Conservation (phyloP, 495 filamentous ascomycete species). For the Opeltia flavorubescens region DNA sequence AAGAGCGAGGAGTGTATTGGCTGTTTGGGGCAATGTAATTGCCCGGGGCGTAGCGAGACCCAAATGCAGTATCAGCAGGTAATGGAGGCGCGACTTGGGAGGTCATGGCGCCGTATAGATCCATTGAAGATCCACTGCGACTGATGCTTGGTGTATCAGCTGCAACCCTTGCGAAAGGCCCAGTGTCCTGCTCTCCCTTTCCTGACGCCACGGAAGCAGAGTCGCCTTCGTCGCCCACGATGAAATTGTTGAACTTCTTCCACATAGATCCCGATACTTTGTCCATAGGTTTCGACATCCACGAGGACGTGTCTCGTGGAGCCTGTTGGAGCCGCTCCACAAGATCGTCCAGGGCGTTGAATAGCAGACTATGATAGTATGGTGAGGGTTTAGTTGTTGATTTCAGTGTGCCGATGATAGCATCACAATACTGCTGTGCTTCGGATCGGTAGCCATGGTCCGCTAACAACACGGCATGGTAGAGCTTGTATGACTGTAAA, state of each 20-base stretch:
- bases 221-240: constrained; percentile 77
- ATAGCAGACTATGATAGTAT: constrained; percentile 66
- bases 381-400: constrained; percentile 68
- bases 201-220: constrained; percentile 41
- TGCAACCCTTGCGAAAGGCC: constrained; percentile 69
- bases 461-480: constrained; percentile 70
- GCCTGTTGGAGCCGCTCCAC: constrained; percentile 69
- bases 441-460: constrained; percentile 70
- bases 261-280: constrained; percentile 80
- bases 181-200: constrained; percentile 43
- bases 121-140: constrained; percentile 58
- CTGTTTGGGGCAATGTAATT: constrained; percentile 4
- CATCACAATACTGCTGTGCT: constrained; percentile 83
- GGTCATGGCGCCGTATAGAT: constrained; percentile 55
- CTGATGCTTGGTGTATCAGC: constrained; percentile 72
- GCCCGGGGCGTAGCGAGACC: constrained; percentile 51
- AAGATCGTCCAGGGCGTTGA: constrained; percentile 67
- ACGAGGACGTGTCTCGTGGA: constrained; percentile 56
- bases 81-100: constrained; percentile 21
- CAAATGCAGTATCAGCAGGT: constrained; percentile 23
- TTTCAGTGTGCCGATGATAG: constrained; percentile 63
- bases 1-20: constrained; percentile 33
- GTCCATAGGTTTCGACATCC: constrained; percentile 90
- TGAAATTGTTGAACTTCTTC: constrained; percentile 86
- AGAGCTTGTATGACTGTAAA: constrained; percentile 74